Evolutionary conservation across 1,284 basidiomycete genomes (phyloP), one percentile per base, ranked within the genome.

Genomic region (Grifola frondosa): DNA sequence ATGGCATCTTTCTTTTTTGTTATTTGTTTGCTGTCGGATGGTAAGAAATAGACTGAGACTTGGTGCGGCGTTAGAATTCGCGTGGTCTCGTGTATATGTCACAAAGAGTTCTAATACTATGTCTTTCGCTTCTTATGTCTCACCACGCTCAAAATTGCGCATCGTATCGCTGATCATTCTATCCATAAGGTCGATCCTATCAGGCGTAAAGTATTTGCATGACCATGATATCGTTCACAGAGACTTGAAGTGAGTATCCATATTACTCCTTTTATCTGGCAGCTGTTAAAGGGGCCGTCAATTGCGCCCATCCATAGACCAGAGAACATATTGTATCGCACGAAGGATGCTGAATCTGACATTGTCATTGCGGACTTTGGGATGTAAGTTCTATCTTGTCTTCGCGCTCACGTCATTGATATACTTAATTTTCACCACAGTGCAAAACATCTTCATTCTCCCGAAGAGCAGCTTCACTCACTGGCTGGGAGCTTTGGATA

Each of bases 311-410:
- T 40, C n/a, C 8, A 22, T 45, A 90, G 86, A 58, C 92, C 95
- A 0, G 95, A 98, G 66, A 97, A 98, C 61, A 96, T 97, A 48
- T 74, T 97, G 7, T 97, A 92, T 64, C 84, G 91, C 40, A 88
- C 88, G 8, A 78, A 72, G 46, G 84, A 79, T 3, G 62, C 75
- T 10, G 74, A 85, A 19, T 89, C 87, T 16, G 87, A 87, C 50
- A 77, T 97, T 40, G 92, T 97, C 40, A 92, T 97, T 41, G 93
- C 86, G 16, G 97, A 99, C 66, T 98, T 99, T 64, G 97, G 97
- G 52, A 97, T 99, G 88, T 90, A 55, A 33, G 82, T 67, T 5
- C 31, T 31, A 20, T 37, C 31, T 22, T 39, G 19, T 37, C 22
- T 25, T 17, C 5, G 44, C 31, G 36, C 16, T 25, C 20, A 16